These are phyloP conservation scores for Pyrus hybrid DNA, from an alignment of 331 rosid species.

Conservation along the genomic window DNA sequence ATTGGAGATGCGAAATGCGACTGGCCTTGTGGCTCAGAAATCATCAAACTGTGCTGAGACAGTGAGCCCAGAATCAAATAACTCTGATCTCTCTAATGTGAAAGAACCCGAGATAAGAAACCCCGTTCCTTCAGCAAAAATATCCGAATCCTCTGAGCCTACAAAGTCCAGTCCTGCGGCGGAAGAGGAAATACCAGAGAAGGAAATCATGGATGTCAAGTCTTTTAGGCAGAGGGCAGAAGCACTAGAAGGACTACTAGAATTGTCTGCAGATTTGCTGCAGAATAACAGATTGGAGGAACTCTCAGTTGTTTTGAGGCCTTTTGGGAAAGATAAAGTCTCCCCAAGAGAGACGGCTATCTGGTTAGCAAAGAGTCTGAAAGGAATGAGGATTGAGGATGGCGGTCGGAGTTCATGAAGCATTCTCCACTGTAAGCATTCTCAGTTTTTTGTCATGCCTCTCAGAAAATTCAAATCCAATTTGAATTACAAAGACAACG, in stretches of 20 bases:
- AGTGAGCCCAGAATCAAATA: conserved; percentile 20
- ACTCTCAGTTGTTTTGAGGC: conserved; percentile 83
- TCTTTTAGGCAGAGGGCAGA: conserved; percentile 98
- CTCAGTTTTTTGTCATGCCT: conserved; percentile 11
- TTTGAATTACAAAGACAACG: conserved; percentile 37
- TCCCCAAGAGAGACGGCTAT: conserved; percentile 99
- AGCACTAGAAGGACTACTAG: conserved; percentile 95
- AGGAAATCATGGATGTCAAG: conserved; percentile 57
- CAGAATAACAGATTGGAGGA: conserved; percentile 85
- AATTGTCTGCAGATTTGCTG: conserved; percentile 87
- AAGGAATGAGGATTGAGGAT: conserved; percentile 91
- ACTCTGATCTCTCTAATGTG: conserved; percentile 29
- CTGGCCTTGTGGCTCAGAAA: conserved; percentile 13
- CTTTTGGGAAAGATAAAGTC: conserved; percentile 91
- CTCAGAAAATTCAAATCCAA: conserved; percentile 19
- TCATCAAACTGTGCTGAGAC: conserved; percentile 34
- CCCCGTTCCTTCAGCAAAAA: conserved; percentile 27
- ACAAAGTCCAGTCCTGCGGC: conserved; percentile 28
- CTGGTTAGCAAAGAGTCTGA: conserved; percentile 95
- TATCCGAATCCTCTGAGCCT: conserved; percentile 42
- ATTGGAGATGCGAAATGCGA: conserved; percentile 45
- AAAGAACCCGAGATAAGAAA: conserved; percentile 45
- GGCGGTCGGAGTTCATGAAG: conserved; percentile 53
- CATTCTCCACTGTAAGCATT: conserved; percentile 22
- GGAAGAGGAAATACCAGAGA: conserved; percentile 64